Percentiles rank a stretch among this genome's conserved stretches.
phyloP scores from a whole-genome alignment of 306 rosid species.

The Acacia confusa region DNA sequence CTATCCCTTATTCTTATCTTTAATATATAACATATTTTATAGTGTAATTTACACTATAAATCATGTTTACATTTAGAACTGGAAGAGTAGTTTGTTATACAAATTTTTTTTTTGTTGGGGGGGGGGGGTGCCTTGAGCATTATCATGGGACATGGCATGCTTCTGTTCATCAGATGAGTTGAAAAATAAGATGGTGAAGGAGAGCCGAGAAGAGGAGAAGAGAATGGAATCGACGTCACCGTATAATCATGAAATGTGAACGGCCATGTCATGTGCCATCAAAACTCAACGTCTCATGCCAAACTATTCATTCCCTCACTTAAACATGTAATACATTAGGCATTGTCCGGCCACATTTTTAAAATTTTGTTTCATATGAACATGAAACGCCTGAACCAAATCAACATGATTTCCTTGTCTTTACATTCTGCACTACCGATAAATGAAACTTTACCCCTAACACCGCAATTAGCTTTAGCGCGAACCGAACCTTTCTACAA shows the following conservation, averaged over 20 bases:
- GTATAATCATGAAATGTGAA: background rate
- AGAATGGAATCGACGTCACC: background rate
- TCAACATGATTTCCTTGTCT: background rate
- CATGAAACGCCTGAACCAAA: background rate
- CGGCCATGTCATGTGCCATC: background rate
- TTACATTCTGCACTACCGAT: background rate
- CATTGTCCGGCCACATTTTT: background rate
- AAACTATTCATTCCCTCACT: background rate
- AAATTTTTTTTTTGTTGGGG: no score
- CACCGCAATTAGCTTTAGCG: background rate
- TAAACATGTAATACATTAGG: background rate
- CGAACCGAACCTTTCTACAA: no score
- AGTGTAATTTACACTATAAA: no score
- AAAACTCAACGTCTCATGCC: background rate
- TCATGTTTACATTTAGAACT: no score
- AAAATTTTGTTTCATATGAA: background rate
- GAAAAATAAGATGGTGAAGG: background rate
- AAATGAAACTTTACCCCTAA: constrained; percentile 2
- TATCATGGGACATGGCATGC: background rate
- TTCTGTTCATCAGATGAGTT: background rate
- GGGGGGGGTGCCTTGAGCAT: background rate
- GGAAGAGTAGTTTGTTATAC: no score
- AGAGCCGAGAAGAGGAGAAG: background rate
- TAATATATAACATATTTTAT: no score
- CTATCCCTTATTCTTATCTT: no score